These are phyloP conservation scores for Penicillium sp. DNA, from an alignment of 2,329 filamentous ascomycete genomes.

Conservation along the genomic window DNA sequence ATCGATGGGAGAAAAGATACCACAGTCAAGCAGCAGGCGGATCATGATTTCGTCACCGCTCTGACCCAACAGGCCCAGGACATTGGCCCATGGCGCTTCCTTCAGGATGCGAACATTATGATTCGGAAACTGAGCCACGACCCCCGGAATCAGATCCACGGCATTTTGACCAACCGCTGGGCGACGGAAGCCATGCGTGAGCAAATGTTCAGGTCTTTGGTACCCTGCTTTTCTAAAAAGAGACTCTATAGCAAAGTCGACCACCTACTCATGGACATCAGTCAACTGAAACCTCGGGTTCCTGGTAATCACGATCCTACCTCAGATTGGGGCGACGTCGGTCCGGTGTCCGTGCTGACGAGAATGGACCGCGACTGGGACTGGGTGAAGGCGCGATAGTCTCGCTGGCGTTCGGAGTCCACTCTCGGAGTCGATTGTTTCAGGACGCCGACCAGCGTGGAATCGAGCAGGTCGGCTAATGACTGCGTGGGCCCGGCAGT, in stretches of 20 bases:
- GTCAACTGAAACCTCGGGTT: slow-evolving; percentile 6
- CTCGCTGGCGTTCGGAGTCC: slow-evolving; percentile 47
- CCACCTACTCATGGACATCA: slow-evolving; percentile 52
- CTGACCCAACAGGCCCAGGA: slow-evolving; percentile 71
- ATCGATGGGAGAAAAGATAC: slow-evolving; percentile 67
- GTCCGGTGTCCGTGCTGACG: slow-evolving; percentile 36
- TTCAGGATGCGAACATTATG: slow-evolving; percentile 68
- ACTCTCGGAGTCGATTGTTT: slow-evolving; percentile 32
- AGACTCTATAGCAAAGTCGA: slow-evolving; percentile 74
- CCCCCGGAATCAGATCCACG: slow-evolving; percentile 58
- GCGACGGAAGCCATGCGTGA: slow-evolving; percentile 77
- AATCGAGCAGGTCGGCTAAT: slow-evolving; percentile 64
- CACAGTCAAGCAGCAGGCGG: slow-evolving; percentile 71
- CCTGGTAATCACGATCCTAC: slow-evolving; percentile 42
- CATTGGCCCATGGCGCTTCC: slow-evolving; percentile 67
- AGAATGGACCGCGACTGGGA: slow-evolving; percentile 47
- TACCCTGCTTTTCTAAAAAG: slow-evolving; percentile 63
- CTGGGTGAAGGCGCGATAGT: slow-evolving; percentile 63
- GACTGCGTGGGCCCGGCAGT: slow-evolving; percentile 3
- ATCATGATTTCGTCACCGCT: slow-evolving; percentile 76
- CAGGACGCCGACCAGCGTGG: slow-evolving; percentile 61
- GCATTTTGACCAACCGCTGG: slow-evolving; percentile 32
- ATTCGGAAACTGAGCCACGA: slow-evolving; percentile 66
- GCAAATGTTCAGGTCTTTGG: slow-evolving; percentile 65
- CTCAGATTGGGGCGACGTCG: slow-evolving; percentile 60